A percentile compares a stretch with the other conserved stretches of the same genome.
Evolutionary conservation across 768 basidiomycete genomes (phyloP).

Genomic region (Naganishia vaughanmartiniae): DNA sequence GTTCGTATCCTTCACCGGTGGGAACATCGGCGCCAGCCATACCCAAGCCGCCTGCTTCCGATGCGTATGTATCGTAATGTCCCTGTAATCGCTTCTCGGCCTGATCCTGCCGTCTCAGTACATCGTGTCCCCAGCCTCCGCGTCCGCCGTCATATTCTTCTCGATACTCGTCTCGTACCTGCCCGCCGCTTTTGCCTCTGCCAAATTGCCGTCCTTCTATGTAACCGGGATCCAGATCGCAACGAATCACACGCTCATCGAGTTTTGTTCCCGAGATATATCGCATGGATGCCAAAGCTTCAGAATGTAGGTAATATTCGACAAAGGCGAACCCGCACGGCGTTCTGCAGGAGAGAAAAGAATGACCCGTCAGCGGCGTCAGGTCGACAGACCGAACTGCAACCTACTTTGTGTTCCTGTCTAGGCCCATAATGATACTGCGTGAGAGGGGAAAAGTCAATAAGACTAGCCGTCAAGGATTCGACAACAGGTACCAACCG

Average conservation of each 20-base stretch:
- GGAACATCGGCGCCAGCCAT: constrained; percentile 46
- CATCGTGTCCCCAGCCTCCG: constrained; percentile 70
- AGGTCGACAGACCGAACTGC: neutral
- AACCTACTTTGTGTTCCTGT: constrained; percentile 45
- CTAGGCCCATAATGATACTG: constrained; percentile 52
- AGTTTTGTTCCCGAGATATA: constrained; percentile 98
- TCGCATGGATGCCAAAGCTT: constrained; percentile 86
- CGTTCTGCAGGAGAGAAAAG: constrained; percentile 42
- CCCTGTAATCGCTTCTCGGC: constrained; percentile 27
- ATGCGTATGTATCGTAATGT: neutral
- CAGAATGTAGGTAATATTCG: constrained; percentile 82
- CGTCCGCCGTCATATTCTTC: constrained; percentile 96
- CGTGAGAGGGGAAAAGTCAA: neutral
- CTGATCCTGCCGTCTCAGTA: neutral
- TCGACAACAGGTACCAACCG: constrained; percentile 32
- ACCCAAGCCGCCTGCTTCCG: constrained; percentile 45
- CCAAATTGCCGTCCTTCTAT: constrained; percentile 96
- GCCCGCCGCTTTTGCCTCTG: constrained; percentile 93
- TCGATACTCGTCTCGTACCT: constrained; percentile 90
- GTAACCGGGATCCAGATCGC: constrained; percentile 95
- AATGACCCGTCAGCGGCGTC: neutral
- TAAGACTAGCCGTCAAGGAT: neutral
- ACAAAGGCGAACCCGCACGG: constrained; percentile 54
- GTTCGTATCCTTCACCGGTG: constrained; percentile 37
- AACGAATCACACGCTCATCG: constrained; percentile 96